Evolutionary conservation across 1,284 basidiomycete species (phyloP).

Genomic region (Malassezia arunalokei): DNA sequence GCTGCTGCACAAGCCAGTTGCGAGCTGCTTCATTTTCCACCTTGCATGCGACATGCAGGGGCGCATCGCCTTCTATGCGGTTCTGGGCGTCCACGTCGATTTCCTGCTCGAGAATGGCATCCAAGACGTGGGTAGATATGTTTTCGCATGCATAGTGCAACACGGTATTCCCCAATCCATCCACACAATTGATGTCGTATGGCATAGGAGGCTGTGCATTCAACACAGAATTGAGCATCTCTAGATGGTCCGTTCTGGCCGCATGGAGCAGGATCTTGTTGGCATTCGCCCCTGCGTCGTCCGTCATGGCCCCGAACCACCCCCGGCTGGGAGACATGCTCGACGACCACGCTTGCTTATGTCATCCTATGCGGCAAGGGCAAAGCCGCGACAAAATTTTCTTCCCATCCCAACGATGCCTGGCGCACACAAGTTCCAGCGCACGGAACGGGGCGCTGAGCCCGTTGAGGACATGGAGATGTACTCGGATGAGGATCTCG

Average conservation of each 20-base stretch:
- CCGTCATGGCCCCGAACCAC: neutral
- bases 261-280: conserved; percentile 35
- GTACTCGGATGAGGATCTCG: conserved; percentile 41
- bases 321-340: neutral
- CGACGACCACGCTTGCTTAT: neutral
- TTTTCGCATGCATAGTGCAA: conserved; percentile 36
- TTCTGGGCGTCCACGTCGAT: conserved; percentile 78
- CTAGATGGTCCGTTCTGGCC: conserved; percentile 32
- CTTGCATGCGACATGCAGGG: conserved; percentile 65
- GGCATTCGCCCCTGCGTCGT: conserved; percentile 9
- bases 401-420: neutral
- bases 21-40: conserved; percentile 57
- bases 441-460: neutral
- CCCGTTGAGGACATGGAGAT: conserved; percentile 15
- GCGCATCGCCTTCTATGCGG: conserved; percentile 61
- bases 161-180: conserved; percentile 39
- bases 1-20: conserved; percentile 46
- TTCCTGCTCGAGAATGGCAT: conserved; percentile 36
- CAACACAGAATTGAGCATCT: conserved; percentile 28
- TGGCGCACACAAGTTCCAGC: neutral
- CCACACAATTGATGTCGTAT: conserved; percentile 34
- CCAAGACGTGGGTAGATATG: conserved; percentile 27
- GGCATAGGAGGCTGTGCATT: conserved; percentile 14
- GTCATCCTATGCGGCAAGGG: neutral
- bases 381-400: neutral